These are phyloP conservation scores for Phtheirospermum japonicum DNA, from an alignment of 257 asterid genomes.

Conservation along the genomic window DNA sequence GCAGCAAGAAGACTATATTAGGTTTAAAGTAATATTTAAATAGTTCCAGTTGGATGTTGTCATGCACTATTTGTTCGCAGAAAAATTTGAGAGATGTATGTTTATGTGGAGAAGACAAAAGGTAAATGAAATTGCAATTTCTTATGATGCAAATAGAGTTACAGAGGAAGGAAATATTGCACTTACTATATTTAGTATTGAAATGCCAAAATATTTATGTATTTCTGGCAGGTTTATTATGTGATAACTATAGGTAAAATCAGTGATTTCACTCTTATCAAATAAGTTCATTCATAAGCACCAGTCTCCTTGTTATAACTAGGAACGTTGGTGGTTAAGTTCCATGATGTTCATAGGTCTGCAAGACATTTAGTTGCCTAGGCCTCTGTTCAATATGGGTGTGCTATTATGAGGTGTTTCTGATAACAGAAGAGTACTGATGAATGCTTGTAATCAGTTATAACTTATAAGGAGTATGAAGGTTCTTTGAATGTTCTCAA, in stretches of 20 bases:
- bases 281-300: not conserved
- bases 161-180: too few relatives aligned
- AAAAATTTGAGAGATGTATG: not conserved
- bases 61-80: not conserved
- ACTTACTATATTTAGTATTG: too few relatives aligned
- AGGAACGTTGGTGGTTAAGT: not conserved
- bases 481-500: not conserved
- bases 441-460: not conserved
- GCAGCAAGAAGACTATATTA: not conserved
- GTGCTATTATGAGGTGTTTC: not conserved
- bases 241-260: not conserved
- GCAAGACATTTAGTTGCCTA: not conserved
- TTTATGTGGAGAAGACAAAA: not conserved
- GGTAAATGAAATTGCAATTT: not conserved
- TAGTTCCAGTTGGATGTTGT: not conserved
- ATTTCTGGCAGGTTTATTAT: conserved; percentile 9
- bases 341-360: not conserved
- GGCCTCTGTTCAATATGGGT: not conserved
- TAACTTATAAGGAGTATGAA: not conserved
- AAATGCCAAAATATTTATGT: too few relatives aligned
- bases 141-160: not conserved
- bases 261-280: not conserved
- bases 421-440: not conserved
- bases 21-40: not conserved
- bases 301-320: not conserved